Percentiles rank a stretch among this genome's conserved stretches.
Evolutionary conservation across 1,139 yeast species (phyloP).

Genomic region (Geotrichum fermentans): DNA sequence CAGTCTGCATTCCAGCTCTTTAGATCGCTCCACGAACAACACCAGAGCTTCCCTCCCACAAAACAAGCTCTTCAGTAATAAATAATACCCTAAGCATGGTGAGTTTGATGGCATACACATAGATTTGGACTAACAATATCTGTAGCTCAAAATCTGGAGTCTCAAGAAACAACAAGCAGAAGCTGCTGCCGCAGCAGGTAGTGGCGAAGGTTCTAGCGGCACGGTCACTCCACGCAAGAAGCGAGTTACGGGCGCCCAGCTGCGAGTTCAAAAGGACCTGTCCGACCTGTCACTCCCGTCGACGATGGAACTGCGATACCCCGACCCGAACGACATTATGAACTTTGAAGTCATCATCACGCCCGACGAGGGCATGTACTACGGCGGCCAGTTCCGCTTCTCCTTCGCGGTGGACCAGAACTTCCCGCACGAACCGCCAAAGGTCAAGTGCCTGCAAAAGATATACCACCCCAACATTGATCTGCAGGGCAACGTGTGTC

Average conservation of each 20-base stretch:
- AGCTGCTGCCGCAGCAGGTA: constrained; percentile 28
- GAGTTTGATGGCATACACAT: neutral
- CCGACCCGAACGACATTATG: constrained; percentile 55
- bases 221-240: constrained; percentile 37
- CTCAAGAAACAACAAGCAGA: constrained; percentile 38
- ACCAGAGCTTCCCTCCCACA: too few relatives aligned
- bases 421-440: constrained; percentile 93
- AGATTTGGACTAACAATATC: neutral
- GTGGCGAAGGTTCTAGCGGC: constrained; percentile 20
- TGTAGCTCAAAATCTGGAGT: constrained; percentile 41
- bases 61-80: neutral
- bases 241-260: constrained; percentile 45
- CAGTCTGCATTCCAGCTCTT: too few relatives aligned
- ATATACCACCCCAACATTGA: constrained; percentile 95
- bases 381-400: constrained; percentile 64
- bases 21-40: too few relatives aligned
- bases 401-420: constrained; percentile 58
- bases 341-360: constrained; percentile 53
- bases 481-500: constrained; percentile 81
- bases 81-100: neutral
- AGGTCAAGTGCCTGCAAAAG: constrained; percentile 61
- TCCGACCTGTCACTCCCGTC: constrained; percentile 65
- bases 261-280: constrained; percentile 51
- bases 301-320: constrained; percentile 54
- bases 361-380: constrained; percentile 81